These are phyloP conservation scores for Pichia norvegensis DNA, from an alignment of 1,139 yeast genomes.

Conservation along the genomic window DNA sequence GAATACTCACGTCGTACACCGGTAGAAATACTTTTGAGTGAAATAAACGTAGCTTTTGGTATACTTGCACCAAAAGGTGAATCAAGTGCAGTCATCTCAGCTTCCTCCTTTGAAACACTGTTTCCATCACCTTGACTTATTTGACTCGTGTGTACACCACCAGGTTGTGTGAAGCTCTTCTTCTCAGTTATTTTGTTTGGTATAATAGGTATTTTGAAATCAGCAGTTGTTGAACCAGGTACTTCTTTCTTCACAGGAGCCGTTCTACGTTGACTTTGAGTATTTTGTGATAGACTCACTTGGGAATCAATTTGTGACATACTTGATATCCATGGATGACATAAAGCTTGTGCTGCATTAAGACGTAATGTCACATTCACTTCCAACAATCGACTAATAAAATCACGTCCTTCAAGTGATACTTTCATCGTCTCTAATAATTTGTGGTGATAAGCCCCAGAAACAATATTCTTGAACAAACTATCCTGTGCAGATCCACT, in stretches of 20 bases:
- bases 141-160: not conserved
- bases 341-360: slow-evolving; percentile 63
- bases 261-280: slow-evolving; percentile 7
- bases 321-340: slow-evolving; percentile 58
- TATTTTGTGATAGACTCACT: slow-evolving; percentile 58
- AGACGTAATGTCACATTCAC: slow-evolving; percentile 67
- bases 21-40: slow-evolving; percentile 3
- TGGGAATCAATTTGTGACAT: slow-evolving; percentile 32
- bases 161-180: not conserved
- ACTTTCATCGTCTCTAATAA: slow-evolving; percentile 65
- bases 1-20: not conserved
- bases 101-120: not conserved
- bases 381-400: slow-evolving; percentile 59
- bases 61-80: not conserved
- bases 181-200: slow-evolving; percentile 5
- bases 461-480: slow-evolving; percentile 63
- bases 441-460: slow-evolving; percentile 74
- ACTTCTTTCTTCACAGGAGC: not conserved
- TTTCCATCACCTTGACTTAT: not conserved
- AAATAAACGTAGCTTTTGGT: slow-evolving; percentile 13
- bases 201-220: slow-evolving; percentile 12
- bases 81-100: not conserved
- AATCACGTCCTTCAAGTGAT: slow-evolving; percentile 58
- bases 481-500: slow-evolving; percentile 88
- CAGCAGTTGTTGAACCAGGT: not conserved